These are phyloP conservation scores for Aspergillus japonicus DNA, from an alignment of 2,329 filamentous ascomycete species.

Conservation along the genomic window DNA sequence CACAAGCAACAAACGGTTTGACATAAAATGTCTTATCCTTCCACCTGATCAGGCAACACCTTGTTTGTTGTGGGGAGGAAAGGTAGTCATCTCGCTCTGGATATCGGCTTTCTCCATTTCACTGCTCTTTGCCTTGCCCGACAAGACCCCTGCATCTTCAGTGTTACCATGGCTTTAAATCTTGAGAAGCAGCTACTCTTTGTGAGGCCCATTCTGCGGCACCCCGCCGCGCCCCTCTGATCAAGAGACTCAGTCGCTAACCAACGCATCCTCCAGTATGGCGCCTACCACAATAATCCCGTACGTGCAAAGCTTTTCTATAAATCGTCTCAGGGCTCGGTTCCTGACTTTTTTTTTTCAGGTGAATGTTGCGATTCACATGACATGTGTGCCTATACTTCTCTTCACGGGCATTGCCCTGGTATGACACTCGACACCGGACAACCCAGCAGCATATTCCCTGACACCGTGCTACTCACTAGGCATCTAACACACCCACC, in stretches of 20 bases:
- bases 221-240: not conserved
- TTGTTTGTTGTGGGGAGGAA: not conserved
- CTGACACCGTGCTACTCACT: constrained; percentile 7
- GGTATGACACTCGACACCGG: constrained; percentile 43
- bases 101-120: not conserved
- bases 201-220: constrained; percentile 47
- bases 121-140: not conserved
- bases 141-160: not conserved
- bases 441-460: not conserved
- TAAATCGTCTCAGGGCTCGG: constrained; percentile 17
- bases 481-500: constrained; percentile 58
- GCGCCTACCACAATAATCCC: constrained; percentile 64
- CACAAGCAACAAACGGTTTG: not conserved
- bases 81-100: not conserved
- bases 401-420: constrained; percentile 60
- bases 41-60: constrained; percentile 17
- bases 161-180: constrained; percentile 50
- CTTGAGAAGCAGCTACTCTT: constrained; percentile 67
- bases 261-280: constrained; percentile 53
- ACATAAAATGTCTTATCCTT: constrained; percentile 14
- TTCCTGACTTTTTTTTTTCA: constrained; percentile 30
- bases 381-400: constrained; percentile 62
- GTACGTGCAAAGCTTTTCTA: constrained; percentile 41
- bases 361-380: constrained; percentile 65
- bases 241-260: constrained; percentile 13